Conservation (phyloP, 1,139 yeast genomes). For the Taphrina communis region DNA sequence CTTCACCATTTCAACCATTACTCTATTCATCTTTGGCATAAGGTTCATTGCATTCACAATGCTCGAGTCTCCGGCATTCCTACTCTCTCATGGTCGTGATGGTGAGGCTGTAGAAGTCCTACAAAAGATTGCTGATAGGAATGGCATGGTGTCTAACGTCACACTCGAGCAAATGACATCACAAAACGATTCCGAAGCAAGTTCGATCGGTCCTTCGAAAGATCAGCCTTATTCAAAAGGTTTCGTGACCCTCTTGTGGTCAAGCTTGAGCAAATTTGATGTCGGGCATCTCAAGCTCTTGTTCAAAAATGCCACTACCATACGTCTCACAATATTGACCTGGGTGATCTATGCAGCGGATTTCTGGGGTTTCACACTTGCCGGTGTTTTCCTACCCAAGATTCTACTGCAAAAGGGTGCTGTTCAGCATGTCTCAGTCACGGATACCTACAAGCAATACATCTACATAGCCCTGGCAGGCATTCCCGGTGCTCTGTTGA, state of each 20-base stretch:
- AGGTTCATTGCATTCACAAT: constrained; percentile 19
- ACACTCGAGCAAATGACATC: constrained; percentile 3
- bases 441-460: constrained; percentile 60
- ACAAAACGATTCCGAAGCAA: not conserved
- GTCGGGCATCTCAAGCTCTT: constrained; percentile 12
- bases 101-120: constrained; percentile 11
- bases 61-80: constrained; percentile 29
- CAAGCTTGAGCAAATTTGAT: not conserved
- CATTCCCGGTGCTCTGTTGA: constrained; percentile 65
- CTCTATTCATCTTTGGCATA: constrained; percentile 20
- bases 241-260: not conserved
- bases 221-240: not conserved
- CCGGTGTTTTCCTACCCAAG: constrained; percentile 52
- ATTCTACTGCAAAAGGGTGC: constrained; percentile 60
- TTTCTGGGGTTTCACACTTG: constrained; percentile 31
- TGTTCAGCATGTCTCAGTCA: constrained; percentile 53
- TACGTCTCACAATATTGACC: constrained; percentile 16
- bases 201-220: not conserved
- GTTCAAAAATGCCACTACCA: constrained; percentile 8
- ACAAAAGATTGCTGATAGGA: constrained; percentile 8
- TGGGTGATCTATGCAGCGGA: constrained; percentile 29
- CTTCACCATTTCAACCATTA: constrained; percentile 19
- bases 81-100: constrained; percentile 15
- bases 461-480: constrained; percentile 60
- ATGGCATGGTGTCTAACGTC: not conserved